phyloP scores from a whole-genome alignment of 495 filamentous ascomycete genomes.

The Aspergillus leporis region DNA sequence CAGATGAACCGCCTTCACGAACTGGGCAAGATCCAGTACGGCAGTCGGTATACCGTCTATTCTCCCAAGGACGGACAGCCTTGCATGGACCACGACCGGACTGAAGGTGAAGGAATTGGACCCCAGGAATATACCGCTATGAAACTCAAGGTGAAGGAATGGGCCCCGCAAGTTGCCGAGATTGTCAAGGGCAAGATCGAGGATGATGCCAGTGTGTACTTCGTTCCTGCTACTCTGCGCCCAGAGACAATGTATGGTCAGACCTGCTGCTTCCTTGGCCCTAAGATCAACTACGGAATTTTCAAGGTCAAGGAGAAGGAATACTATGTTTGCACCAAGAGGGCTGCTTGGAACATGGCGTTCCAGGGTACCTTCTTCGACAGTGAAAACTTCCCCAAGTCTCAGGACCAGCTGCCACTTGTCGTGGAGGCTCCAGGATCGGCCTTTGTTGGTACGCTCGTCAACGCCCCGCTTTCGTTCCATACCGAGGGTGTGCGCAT shows the following conservation, averaged over 20 bases:
- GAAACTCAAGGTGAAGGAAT: slow-evolving; percentile 87
- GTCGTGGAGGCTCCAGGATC: slow-evolving; percentile 70
- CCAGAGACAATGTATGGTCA: slow-evolving; percentile 99
- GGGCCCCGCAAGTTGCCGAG: slow-evolving; percentile 69
- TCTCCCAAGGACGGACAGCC: slow-evolving; percentile 95
- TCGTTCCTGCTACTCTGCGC: slow-evolving; percentile 87
- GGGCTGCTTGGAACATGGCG: slow-evolving; percentile 93
- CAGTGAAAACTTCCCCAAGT: slow-evolving; percentile 71
- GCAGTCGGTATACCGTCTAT: slow-evolving; percentile 92
- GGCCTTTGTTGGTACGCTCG: slow-evolving; percentile 79
- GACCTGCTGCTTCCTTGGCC: slow-evolving; percentile 92
- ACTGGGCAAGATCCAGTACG: slow-evolving; percentile 90
- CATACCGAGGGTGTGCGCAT: slow-evolving; percentile 81
- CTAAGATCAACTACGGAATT: slow-evolving; percentile 85
- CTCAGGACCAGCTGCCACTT: slow-evolving; percentile 47
- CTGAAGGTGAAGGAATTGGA: slow-evolving; percentile 84
- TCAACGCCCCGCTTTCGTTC: slow-evolving; percentile 88
- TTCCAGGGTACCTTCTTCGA: slow-evolving; percentile 84
- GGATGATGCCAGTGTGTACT: slow-evolving; percentile 76
- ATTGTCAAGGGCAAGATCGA: slow-evolving; percentile 77
- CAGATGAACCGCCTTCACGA: slow-evolving; percentile 94
- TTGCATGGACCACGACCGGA: slow-evolving; percentile 96
- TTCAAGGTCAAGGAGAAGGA: slow-evolving; percentile 83
- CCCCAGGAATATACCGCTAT: slow-evolving; percentile 92
- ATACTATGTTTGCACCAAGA: slow-evolving; percentile 81